Base-by-base conservation (phyloP, 352 stramenopile genomes). In the Phytophthora foliorum region DNA sequence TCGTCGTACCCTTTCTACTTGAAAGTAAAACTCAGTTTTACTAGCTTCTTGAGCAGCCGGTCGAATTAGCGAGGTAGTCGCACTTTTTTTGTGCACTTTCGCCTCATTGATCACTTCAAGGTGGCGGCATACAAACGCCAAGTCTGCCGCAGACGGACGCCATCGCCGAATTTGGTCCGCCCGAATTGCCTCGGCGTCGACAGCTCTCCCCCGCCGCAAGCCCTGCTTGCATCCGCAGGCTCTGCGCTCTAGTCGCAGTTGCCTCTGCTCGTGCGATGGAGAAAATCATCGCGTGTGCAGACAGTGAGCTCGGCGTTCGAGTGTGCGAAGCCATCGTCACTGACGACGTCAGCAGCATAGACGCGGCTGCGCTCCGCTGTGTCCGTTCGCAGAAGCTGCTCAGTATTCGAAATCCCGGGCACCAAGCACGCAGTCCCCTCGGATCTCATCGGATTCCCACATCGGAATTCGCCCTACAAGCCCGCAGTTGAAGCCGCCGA, bases 121-220 rank as follows among this genome's bases (percentile, higher is more conserved):
- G 6, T 63, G 24, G 4, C 1, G 21, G 19, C 48, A 66, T 71
- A 67, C 55, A 71, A 71, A 66, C 55, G 21, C 7, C 29, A 41
- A 66, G 44, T 50, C 49, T 39, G 32, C 17, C 16, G 41, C 32
- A 53, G 46, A 52, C 38, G 50, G 34, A 42, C 58, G 38, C 39
- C 31, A 57, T 34, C 29, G 36, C 31, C 32, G 11, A 34, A 17
- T 3, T 32, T 7, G 29, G n/a, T n/a, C 29, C 5, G 25, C 29
- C 29, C 7, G 29, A 51, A n/a, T 53, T 22, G 38, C 16, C 14
- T 19, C 38, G n/a, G 39, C 17, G 39, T 46, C n/a, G 16, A 22
- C n/a, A 24, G 16, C n/a, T 27, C 10, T 11, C 39, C 39, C 4
- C 36, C 5, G 5, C 36, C 36, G 4, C 36, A 42, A 17, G 17